A percentile compares a stretch with the other conserved stretches of the same genome.
These are phyloP conservation scores for Lycium barbarum DNA, from an alignment of 257 asterid species.

Conservation along the genomic window DNA sequence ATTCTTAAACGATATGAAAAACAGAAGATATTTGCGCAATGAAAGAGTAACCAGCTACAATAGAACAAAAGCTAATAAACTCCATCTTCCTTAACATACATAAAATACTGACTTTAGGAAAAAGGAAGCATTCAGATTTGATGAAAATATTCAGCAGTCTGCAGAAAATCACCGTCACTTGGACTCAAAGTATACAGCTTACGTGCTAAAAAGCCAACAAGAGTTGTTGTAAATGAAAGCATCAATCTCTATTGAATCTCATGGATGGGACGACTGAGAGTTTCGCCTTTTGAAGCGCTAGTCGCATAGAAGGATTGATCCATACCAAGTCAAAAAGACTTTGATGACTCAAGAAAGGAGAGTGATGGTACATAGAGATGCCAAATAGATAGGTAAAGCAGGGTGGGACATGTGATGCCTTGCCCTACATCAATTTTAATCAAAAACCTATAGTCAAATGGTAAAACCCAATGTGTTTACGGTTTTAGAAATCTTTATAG, in stretches of 20 bases:
- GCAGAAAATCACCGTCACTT: background rate
- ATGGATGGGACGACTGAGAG: background rate
- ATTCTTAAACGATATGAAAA: background rate
- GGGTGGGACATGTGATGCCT: background rate
- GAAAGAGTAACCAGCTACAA: background rate
- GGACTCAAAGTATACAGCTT: background rate
- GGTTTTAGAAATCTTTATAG: background rate
- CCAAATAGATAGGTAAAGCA: background rate
- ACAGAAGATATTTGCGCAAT: background rate
- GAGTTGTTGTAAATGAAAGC: background rate
- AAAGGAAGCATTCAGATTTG: conserved; percentile 11
- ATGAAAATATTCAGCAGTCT: background rate
- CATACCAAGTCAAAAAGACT: conserved; percentile 1
- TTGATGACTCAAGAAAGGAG: conserved; percentile 9
- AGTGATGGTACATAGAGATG: background rate
- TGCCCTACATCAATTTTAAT: background rate
- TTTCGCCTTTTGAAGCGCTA: background rate
- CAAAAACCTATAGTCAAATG: background rate
- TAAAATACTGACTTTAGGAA: background rate
- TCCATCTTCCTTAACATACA: background rate
- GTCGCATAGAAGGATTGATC: background rate
- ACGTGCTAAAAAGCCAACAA: background rate
- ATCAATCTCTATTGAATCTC: background rate
- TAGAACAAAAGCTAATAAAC: background rate
- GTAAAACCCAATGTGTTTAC: background rate